Evolutionary conservation across 768 basidiomycete genomes (phyloP), one percentile per base, ranked within the genome.

Genomic region (Ramaria sp.): DNA sequence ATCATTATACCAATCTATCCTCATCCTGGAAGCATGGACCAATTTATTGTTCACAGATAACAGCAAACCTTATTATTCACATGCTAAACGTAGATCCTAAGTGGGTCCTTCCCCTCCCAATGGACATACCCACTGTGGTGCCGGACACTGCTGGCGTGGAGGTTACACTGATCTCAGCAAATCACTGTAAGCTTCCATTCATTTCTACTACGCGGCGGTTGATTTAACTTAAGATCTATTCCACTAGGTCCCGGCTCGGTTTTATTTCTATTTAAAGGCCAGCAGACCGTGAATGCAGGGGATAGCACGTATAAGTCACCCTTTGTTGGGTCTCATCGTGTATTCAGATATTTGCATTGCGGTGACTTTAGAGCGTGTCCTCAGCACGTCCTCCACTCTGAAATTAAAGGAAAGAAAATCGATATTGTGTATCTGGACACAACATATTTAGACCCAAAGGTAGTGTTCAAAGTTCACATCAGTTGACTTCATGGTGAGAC

Each of bases 161-260:
- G 36, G 94, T 97, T 4, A 97, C 92, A 1, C 78, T 94, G 38
- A 91, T 99, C n/a, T 90, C 96, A 62, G 96, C 95, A 9, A 98
- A 99, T 65, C 96, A 98, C 64, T 97, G 95, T 76, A 53, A 39
- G 73, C 61, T n/a, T 18, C 24, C 27, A 9, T 45, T 5, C 16
- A 36, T 1, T 7, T 16, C 7, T 15, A 32, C 34, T 34, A 9
- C 34, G 28, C 22, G 48, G 32, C 2, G 3, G 32, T 34, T 34
- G 32, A 34, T 34, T 10, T 45, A 37, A 34, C 25, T 25, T 7
- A 12, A 3, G 32, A 3, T 13, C 38, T 13, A 28, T 28, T 44
- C 5, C 3, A 48, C 8, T 47, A 71, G 71, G 79, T 66, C 96
- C 96, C 5, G 96, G 96, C 3, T 96, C 93, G 1, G 90, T 83